These are phyloP conservation scores for Pedinophyceae sp. DNA, from an alignment of 139 green algal species.

Conservation along the genomic window DNA sequence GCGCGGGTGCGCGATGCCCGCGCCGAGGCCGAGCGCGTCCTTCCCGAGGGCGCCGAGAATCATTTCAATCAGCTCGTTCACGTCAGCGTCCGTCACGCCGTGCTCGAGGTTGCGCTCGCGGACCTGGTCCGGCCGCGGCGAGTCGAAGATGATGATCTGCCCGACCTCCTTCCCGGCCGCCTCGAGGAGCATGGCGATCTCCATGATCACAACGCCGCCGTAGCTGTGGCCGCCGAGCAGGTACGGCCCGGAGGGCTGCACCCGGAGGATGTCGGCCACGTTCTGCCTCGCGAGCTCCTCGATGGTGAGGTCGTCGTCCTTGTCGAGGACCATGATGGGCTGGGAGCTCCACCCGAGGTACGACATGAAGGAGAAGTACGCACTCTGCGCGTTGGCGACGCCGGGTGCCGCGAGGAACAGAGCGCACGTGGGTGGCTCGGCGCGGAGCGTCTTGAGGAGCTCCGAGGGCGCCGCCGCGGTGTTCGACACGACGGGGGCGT, in stretches of 20 bases:
- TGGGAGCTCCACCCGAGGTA: slow-evolving; percentile 43
- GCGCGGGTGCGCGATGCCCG: slow-evolving; percentile 44
- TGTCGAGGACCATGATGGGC: slow-evolving; percentile 80
- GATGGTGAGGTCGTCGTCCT: slow-evolving; percentile 78
- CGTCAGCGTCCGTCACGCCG: slow-evolving; percentile 46
- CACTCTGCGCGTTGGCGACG: slow-evolving; percentile 72
- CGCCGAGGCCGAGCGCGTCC: slow-evolving; percentile 59
- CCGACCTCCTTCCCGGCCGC: slow-evolving; percentile 57
- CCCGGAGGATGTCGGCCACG: slow-evolving; percentile 49
- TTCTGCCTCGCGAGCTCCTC: slow-evolving; percentile 26
- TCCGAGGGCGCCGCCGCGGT: no score
- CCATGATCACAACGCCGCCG: slow-evolving; percentile 58
- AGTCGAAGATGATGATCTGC: slow-evolving; percentile 68
- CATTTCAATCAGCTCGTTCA: slow-evolving; percentile 83
- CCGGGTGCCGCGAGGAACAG: slow-evolving; percentile 73
- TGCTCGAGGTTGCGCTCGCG: slow-evolving; percentile 28
- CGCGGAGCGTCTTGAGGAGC: slow-evolving; percentile 56
- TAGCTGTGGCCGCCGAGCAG: slow-evolving; percentile 75
- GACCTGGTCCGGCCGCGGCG: slow-evolving; percentile 45
- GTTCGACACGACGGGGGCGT: neutral
- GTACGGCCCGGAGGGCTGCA: slow-evolving; percentile 64
- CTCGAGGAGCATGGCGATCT: slow-evolving; percentile 67
- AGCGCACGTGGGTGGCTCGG: slow-evolving; percentile 19
- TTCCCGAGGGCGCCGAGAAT: slow-evolving; percentile 65
- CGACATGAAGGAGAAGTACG: slow-evolving; percentile 56